Percentiles rank a stretch among this genome's conserved stretches.
phyloP scores from a whole-genome alignment of 257 asterid genomes.

The Coffea canephora region DNA sequence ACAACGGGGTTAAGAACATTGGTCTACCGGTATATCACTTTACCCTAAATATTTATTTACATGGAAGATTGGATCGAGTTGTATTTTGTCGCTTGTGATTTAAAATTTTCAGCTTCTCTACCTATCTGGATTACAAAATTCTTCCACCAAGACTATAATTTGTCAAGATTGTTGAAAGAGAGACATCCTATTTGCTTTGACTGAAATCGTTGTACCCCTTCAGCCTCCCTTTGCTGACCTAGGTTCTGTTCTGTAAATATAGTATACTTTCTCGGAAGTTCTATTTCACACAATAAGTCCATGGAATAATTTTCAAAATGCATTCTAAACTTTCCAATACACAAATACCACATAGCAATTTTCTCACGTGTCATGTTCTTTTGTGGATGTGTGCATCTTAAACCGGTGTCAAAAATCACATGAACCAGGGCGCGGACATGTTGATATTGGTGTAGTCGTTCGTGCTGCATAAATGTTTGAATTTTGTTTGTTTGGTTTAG shows the following conservation, averaged over 20 bases:
- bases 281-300: background rate
- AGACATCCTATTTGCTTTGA: background rate
- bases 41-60: background rate
- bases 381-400: background rate
- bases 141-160: background rate
- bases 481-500: conserved; percentile 39
- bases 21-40: background rate
- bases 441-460: too few species aligned
- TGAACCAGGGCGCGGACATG: background rate
- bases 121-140: background rate
- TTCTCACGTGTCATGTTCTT: background rate
- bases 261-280: background rate
- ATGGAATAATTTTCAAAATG: background rate
- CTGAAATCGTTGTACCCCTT: background rate
- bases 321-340: background rate
- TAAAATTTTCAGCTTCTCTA: background rate
- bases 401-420: background rate
- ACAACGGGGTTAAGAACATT: background rate
- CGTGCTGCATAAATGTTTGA: background rate
- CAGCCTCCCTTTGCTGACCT: background rate
- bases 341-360: background rate
- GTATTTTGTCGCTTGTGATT: background rate
- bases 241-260: background rate
- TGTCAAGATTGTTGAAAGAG: background rate
- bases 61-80: background rate